These are phyloP conservation scores for Nemania diffusa DNA, from an alignment of 2,329 filamentous ascomycete species.

Conservation along the genomic window DNA sequence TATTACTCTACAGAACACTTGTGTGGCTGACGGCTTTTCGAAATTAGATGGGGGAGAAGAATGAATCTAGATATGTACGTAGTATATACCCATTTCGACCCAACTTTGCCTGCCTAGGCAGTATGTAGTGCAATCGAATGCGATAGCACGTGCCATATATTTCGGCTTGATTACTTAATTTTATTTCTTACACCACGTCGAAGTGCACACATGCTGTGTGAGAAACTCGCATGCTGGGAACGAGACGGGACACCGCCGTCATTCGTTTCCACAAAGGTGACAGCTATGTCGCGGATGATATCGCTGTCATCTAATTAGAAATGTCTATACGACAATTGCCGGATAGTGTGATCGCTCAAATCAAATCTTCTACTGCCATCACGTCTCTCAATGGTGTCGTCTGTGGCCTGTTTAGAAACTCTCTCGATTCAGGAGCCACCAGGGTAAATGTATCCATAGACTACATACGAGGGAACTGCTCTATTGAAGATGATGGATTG, in stretches of 20 bases:
- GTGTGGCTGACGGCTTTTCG: background rate
- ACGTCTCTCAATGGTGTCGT: conserved; percentile 78
- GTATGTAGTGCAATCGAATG: background rate
- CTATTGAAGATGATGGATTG: conserved; percentile 83
- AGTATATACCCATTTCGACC: background rate
- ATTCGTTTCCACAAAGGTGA: background rate
- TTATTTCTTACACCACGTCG: background rate
- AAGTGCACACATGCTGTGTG: background rate
- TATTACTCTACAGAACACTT: too few species aligned
- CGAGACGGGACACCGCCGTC: background rate
- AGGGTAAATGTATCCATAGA: conserved; percentile 78
- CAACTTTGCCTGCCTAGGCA: background rate
- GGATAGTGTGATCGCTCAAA: conserved; percentile 75
- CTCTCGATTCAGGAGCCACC: conserved; percentile 80
- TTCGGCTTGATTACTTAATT: background rate
- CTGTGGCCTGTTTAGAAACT: conserved; percentile 80
- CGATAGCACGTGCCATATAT: background rate
- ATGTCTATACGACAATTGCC: conserved; percentile 78
- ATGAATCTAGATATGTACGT: background rate
- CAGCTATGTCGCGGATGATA: conserved; percentile 11
- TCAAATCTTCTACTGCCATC: conserved; percentile 86
- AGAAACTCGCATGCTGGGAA: background rate
- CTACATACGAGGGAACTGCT: conserved; percentile 78
- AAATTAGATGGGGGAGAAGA: background rate
- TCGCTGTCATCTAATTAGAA: conserved; percentile 26